Conservation (phyloP, 441 rosid genomes). For the Adansonia rubrostipa region DNA sequence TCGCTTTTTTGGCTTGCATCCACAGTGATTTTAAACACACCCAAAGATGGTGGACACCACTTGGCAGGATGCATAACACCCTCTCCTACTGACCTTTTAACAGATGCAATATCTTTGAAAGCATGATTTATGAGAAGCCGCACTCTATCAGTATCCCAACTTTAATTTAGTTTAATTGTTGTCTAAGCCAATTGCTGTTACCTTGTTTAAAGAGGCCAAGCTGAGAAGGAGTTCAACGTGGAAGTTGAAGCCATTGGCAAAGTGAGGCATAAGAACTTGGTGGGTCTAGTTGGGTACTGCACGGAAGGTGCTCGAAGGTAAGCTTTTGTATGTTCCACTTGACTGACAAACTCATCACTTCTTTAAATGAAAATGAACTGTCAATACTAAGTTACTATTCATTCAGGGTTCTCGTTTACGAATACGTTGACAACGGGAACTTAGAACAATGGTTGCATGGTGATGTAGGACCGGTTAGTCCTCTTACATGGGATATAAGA, state of each 20-base stretch:
- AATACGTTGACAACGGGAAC: conserved; percentile 88
- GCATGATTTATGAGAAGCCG: too few relatives aligned
- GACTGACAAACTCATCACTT: background rate
- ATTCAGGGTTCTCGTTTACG: conserved; percentile 91
- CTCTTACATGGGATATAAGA: conserved; percentile 87
- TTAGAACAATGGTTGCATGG: conserved; percentile 98
- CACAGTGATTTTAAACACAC: too few relatives aligned
- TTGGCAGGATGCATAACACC: too few relatives aligned
- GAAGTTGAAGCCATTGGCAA: conserved; percentile 97
- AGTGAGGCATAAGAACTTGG: conserved; percentile 93
- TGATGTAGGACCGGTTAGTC: conserved; percentile 83
- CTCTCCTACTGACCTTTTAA: too few relatives aligned
- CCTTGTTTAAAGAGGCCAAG: conserved; percentile 71
- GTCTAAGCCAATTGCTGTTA: background rate
- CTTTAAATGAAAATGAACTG: conserved; percentile 17
- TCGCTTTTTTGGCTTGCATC: too few relatives aligned
- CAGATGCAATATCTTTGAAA: too few relatives aligned
- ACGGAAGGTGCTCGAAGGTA: conserved; percentile 88
- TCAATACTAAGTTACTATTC: background rate
- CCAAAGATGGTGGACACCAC: too few relatives aligned
- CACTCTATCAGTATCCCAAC: too few relatives aligned
- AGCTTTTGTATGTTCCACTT: conserved; percentile 20
- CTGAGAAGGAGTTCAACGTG: conserved; percentile 93
- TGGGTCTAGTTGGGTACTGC: conserved; percentile 89
- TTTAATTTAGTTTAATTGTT: background rate